Conservation (phyloP, 345 rosid species). For the Populus ilicifolia region DNA sequence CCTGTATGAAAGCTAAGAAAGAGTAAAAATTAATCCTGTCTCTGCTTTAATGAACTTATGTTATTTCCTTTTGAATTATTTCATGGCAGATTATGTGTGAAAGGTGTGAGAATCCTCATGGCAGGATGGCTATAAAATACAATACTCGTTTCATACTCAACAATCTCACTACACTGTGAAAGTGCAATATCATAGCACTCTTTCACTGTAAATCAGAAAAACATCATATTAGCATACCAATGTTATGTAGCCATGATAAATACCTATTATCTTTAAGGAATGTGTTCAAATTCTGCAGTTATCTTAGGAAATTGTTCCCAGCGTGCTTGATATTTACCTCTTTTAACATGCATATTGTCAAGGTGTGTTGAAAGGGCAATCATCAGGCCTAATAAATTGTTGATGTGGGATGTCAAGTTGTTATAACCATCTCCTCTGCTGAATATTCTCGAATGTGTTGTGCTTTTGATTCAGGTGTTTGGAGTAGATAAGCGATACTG, state of each 20-base stretch:
- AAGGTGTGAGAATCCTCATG: background rate
- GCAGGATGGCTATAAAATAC: background rate
- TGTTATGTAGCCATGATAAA: background rate
- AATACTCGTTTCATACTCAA: background rate
- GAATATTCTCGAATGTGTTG: background rate
- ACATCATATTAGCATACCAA: background rate
- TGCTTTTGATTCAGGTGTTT: slow-evolving; percentile 53
- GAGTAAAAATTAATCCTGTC: background rate
- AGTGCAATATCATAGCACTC: background rate
- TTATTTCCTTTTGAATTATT: background rate
- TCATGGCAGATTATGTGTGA: too few relatives aligned
- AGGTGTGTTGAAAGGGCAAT: background rate
- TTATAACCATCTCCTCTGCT: background rate
- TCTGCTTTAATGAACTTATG: background rate
- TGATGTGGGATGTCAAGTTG: background rate
- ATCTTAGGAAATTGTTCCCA: background rate
- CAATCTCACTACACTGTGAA: background rate
- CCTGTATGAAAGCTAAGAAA: background rate
- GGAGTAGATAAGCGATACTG: slow-evolving; percentile 77
- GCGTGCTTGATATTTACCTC: background rate
- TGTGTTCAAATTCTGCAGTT: background rate
- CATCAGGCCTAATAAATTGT: background rate
- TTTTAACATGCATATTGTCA: background rate
- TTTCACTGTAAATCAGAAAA: background rate
- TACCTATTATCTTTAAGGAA: background rate